Conservation (phyloP, 2,329 filamentous ascomycete genomes). For the Sporothrix humicola region DNA sequence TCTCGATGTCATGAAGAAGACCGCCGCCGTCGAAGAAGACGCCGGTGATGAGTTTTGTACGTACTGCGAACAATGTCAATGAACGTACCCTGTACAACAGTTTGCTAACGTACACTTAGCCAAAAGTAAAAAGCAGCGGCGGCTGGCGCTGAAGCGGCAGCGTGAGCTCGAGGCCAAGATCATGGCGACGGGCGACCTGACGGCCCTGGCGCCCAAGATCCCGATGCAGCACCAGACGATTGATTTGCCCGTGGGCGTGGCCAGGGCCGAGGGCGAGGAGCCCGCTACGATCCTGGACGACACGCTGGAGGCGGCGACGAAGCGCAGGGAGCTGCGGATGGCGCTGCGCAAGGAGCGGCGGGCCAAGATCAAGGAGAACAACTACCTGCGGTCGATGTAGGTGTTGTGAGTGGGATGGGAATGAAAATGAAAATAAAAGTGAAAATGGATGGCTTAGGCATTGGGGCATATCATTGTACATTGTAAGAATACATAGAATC, state of each 20-base stretch:
- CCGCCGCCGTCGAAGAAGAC: slow-evolving; percentile 52
- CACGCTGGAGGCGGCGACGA: slow-evolving; percentile 54
- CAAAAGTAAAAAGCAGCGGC: slow-evolving; percentile 83
- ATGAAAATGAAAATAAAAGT: not conserved
- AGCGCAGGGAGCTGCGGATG: slow-evolving; percentile 68
- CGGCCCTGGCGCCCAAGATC: slow-evolving; percentile 69
- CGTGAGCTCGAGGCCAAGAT: slow-evolving; percentile 63
- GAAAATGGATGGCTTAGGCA: not conserved
- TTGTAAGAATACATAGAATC: slow-evolving; percentile 12
- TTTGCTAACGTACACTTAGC: slow-evolving; percentile 52
- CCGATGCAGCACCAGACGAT: slow-evolving; percentile 78
- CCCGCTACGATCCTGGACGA: slow-evolving; percentile 47
- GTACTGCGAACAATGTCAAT: no score
- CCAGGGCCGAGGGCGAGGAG: slow-evolving; percentile 46
- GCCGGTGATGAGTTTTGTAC: slow-evolving; percentile 80
- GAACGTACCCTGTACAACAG: no score
- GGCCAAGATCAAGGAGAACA: slow-evolving; percentile 79
- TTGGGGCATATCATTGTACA: not conserved
- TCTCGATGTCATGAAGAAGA: slow-evolving; percentile 66
- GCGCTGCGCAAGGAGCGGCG: slow-evolving; percentile 77
- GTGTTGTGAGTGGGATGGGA: not conserved
- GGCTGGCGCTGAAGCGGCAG: slow-evolving; percentile 70
- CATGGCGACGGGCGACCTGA: slow-evolving; percentile 68
- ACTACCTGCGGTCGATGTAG: slow-evolving; percentile 84
- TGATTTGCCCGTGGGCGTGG: slow-evolving; percentile 64